Evolutionary conservation across 805 yeast species (phyloP), one percentile per base, ranked within the genome.

Genomic region (Saccharomyces jurei): DNA sequence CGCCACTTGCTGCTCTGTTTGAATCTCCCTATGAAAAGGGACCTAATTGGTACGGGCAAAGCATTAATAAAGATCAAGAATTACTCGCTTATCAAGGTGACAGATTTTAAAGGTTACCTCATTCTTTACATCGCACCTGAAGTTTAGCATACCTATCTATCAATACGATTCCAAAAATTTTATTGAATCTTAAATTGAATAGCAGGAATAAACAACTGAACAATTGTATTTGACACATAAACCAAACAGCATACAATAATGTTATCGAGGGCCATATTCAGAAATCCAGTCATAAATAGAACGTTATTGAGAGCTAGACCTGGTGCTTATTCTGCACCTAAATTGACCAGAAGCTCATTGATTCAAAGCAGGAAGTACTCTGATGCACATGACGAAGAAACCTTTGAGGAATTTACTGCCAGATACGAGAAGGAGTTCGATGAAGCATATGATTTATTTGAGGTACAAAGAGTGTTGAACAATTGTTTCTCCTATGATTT

Each of bases 401-500:
- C 96, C 53, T 91, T 88, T 63, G 97, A 90, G 77, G 97, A 91
- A 77, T 90, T 89, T 80, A 89, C 96, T 53, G 80, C 69, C 59
- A 84, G 91, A 82, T 89, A 82, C 78, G 97, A 89, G 78, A 87
- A 89, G 77, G 97, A 94, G 73, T 94, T 94, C 68, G 97, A 94
- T 65, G 89, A 87, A 72, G 96, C 96, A 50, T 87, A 87, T 73
- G 95, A 87, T 71, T 76, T 87, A 56, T 87, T 87, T 63, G 95
- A 87, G 77, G 92, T 87, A 56, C 90, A 84, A 75, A 89, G 99
- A 80, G 91, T 94, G 58, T 82, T 94, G 72, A 94, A 95, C 84
- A 94, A 94, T 79, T 90, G 96, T 75, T 94, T 94, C 80, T 88
- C 98, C 14, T 94, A 94, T 80, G 99, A 94, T 77, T 83, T 94